Conservation (phyloP, 495 filamentous ascomycete species). For the Geoglossum glabrum region DNA sequence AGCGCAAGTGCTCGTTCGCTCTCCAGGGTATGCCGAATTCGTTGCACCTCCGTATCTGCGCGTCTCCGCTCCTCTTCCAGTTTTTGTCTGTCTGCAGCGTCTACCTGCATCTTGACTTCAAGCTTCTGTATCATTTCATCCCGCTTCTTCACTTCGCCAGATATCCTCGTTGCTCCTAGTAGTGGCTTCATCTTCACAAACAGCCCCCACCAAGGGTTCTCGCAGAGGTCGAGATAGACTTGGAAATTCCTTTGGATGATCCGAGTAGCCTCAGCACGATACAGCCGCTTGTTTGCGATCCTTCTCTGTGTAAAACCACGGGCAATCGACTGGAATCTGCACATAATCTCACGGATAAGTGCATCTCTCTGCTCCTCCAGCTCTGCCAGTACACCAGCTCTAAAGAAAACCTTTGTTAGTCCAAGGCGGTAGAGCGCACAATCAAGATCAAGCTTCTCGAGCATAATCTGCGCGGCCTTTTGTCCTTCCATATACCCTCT, state of each 20-base stretch:
- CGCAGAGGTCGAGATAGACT: constrained; percentile 67
- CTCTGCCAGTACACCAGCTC: constrained; percentile 88
- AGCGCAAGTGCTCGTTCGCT: constrained; percentile 85
- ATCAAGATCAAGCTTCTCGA: constrained; percentile 76
- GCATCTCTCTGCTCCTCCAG: constrained; percentile 88
- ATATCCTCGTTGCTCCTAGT: constrained; percentile 72
- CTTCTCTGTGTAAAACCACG: constrained; percentile 76
- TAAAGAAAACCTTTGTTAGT: constrained; percentile 94
- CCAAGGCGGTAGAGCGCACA: constrained; percentile 76
- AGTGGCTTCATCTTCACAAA: constrained; percentile 93
- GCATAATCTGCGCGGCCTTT: constrained; percentile 61
- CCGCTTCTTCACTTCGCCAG: constrained; percentile 76
- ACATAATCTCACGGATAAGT: constrained; percentile 80
- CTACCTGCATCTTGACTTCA: constrained; percentile 61
- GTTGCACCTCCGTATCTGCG: constrained; percentile 66
- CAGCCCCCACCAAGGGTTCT: constrained; percentile 91
- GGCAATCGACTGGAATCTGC: constrained; percentile 79
- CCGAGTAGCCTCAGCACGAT: constrained; percentile 80
- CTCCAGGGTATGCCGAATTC: constrained; percentile 80
- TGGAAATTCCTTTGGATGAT: constrained; percentile 91
- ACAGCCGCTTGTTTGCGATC: constrained; percentile 76
- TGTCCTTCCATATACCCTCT: constrained; percentile 86
- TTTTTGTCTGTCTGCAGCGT: constrained; percentile 51
- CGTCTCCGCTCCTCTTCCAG: constrained; percentile 85
- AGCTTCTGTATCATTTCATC: constrained; percentile 84